Evolutionary conservation across 1,139 yeast species (phyloP), one percentile per base, ranked within the genome.

Genomic region (Hansenula anomala): DNA sequence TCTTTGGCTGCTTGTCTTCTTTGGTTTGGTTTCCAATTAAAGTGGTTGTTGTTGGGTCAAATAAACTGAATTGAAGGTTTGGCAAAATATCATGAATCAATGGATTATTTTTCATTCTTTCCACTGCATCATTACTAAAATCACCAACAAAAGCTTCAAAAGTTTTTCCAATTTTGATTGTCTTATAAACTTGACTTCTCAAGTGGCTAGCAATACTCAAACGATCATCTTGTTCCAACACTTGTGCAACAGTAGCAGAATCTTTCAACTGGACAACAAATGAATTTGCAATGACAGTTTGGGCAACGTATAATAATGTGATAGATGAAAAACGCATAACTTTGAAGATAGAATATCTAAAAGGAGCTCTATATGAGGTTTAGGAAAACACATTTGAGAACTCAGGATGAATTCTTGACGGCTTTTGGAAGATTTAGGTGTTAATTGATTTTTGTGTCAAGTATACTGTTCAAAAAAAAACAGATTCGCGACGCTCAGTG

Each of bases 131-230:
- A n/a, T 62, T 54, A 4, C 79, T 60, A 49, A 81, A 73, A 20
- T 72, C 70, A 0, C 84, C 84, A 0, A 75, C 64, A 45, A 81
- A 71, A 0, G 81, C 87, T 43, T 71, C 71, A 49, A 80, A 23
- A 8, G 25, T 78, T 0, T 87, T 87, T 46, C 44, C 44, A 26
- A 41, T 41, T 4, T 30, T 12, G 15, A 41, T 33, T 4, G 41
- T 33, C 10, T 38, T 25, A 4, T 15, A 2, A 16, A 17, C 25
- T 8, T 8, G 25, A 10, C 13, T 4, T 23, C 13, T 23, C 4
- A 9, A 2, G 6, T 20, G 32, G 17, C 7, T 30, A 4, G 24
- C 22, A 20, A 14, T 13, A 14, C 2, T 11, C 14, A 15, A 4
- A 14, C 8, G 4, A 22, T 19, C 9, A 23, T 23, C 20, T 11